Evolutionary conservation across 2,329 filamentous ascomycete species (phyloP), one percentile per base, ranked within the genome.

Genomic region (Exophiala viscosa): DNA sequence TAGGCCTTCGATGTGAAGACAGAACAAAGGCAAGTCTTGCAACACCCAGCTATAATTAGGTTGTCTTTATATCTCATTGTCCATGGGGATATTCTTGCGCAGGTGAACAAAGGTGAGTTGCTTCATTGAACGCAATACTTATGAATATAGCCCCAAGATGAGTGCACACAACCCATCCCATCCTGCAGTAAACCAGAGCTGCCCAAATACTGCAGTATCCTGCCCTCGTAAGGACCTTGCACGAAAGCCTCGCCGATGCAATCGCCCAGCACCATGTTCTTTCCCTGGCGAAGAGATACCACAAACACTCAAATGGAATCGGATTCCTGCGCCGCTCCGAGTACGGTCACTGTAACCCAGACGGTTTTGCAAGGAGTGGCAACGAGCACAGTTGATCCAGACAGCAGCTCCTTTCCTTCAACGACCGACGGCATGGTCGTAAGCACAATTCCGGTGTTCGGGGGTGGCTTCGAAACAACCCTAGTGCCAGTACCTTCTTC

Each of bases 271-370:
- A 48, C 31, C 35, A 52, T 52, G 50, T 36, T 52, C 32, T 32
- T 39, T 9, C 33, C 20, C 20, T 52, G 50, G 50, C 44, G 14
- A 14, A 15, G 38, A 38, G 50, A 40, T 40, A 18, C 15, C 14
- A 40, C 15, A 35, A 20, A 10, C 11, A 20, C 32, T 40, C 15
- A n/a, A 38, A 42, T 23, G 42, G 28, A 38, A 18, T 46, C 20
- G 34, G 46, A 39, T 15, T 47, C 51, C 11, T 58, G 55, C 40
- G 48, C 43, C 18, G 14, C 23, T 32, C 18, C 36, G 28, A 8
- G 39, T 15, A 58, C 55, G 18, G 51, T 58, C 9, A 58, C 55
- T 13, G 51, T 58, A 31, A 58, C 55, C 17, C 44, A 54, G 18
- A 58, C 55, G 31, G 33, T 58, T 5, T 17, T 54, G 11, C 55